phyloP scores from a whole-genome alignment of 2,329 filamentous ascomycete genomes.

The Diaporthe sp. region DNA sequence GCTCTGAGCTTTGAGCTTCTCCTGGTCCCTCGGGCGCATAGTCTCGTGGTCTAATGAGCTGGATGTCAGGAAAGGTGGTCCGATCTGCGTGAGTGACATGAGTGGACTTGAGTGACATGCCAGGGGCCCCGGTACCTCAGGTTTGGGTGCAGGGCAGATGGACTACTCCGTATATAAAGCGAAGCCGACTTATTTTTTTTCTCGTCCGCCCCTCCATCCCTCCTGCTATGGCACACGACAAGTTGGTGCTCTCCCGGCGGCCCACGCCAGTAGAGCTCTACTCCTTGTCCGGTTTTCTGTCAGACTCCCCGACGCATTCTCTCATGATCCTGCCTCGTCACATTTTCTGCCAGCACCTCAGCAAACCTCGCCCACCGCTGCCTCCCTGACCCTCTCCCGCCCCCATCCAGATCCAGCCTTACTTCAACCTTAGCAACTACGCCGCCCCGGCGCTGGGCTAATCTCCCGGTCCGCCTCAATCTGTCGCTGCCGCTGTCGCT shows the following conservation, averaged over 20 bases:
- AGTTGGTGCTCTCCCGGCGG: conserved; percentile 51
- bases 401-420: conserved; percentile 7
- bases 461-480: conserved; percentile 11
- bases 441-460: conserved; percentile 23
- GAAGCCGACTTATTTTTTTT: conserved; percentile 54
- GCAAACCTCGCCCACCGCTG: conserved; percentile 16
- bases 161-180: conserved; percentile 53
- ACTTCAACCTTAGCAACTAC: conserved; percentile 27
- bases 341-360: conserved; percentile 20
- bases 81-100: conserved; percentile 26
- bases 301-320: conserved; percentile 24
- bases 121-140: conserved; percentile 38
- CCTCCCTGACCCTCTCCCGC: conserved; percentile 28
- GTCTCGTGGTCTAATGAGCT: conserved; percentile 10
- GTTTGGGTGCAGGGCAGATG: conserved; percentile 34
- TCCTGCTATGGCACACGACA: conserved; percentile 59
- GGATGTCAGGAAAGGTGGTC: conserved; percentile 16
- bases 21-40: conserved; percentile 10
- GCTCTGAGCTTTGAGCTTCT: background rate
- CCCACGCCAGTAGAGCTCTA: conserved; percentile 54
- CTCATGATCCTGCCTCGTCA: conserved; percentile 25
- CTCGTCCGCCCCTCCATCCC: conserved; percentile 51
- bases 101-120: conserved; percentile 33
- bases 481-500: background rate
- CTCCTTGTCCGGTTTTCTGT: conserved; percentile 37